These are phyloP conservation scores for Grigorovia yakushimaensis DNA, from an alignment of 805 yeast species.

Conservation along the genomic window DNA sequence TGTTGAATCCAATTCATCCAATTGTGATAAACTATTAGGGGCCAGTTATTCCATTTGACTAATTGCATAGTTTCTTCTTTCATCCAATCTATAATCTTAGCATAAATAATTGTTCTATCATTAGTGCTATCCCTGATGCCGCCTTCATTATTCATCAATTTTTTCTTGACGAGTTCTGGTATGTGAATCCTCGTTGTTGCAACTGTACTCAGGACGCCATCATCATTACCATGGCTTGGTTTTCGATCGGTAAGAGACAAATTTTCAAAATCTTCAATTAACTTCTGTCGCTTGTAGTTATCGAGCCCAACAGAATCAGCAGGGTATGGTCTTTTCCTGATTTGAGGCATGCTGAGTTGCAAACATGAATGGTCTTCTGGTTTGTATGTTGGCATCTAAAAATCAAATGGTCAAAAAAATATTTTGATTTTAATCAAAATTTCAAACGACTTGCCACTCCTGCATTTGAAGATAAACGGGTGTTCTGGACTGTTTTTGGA, in stretches of 20 bases:
- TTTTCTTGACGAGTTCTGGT: slow-evolving; percentile 5
- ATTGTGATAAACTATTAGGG: slow-evolving; percentile 10
- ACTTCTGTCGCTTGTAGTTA: slow-evolving; percentile 27
- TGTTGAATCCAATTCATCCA: slow-evolving; percentile 27
- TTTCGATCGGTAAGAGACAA: slow-evolving; percentile 13
- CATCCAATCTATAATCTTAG: slow-evolving; percentile 18
- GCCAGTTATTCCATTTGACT: slow-evolving; percentile 21
- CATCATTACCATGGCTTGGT: not conserved
- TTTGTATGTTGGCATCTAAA: not conserved
- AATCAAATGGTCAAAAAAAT: too few species aligned
- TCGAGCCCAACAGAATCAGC: slow-evolving; percentile 17
- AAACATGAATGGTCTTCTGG: not conserved
- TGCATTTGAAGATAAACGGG: too few species aligned
- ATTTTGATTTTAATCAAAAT: too few species aligned
- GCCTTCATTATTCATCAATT: slow-evolving; percentile 1
- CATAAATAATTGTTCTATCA: slow-evolving; percentile 12
- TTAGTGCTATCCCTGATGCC: not conserved
- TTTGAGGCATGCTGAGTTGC: not conserved
- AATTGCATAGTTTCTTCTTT: slow-evolving; percentile 21
- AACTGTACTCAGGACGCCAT: slow-evolving; percentile 1
- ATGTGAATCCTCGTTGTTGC: slow-evolving; percentile 5
- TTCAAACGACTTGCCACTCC: too few species aligned
- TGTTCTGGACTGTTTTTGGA: too few species aligned
- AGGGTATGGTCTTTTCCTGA: slow-evolving; percentile 8
- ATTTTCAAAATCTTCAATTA: slow-evolving; percentile 26